Percentiles rank a stretch among this genome's conserved stretches.
These are phyloP conservation scores for Dalbergia cultrata DNA, from an alignment of 306 rosid genomes.

Conservation along the genomic window DNA sequence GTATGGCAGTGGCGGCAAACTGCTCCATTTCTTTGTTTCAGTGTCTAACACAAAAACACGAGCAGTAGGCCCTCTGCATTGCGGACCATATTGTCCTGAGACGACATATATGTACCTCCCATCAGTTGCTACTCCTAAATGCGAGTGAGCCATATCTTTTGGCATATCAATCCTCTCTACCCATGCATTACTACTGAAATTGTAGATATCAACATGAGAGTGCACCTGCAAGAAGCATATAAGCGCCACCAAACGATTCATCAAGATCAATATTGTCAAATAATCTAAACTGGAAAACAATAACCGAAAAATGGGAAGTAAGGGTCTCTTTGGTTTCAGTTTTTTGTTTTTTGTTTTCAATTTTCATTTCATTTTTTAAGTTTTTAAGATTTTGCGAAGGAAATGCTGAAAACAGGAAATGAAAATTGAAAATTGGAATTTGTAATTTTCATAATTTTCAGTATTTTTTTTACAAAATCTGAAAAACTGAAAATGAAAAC, in stretches of 20 bases:
- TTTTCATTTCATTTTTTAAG: too few species aligned
- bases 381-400: too few species aligned
- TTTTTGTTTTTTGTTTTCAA: too few species aligned
- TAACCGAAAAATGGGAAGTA: not conserved
- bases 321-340: too few species aligned
- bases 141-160: conserved; percentile 89
- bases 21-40: conserved; percentile 70
- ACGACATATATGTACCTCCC: conserved; percentile 84
- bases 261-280: not conserved
- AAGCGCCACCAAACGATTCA: not conserved
- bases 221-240: conserved; percentile 69
- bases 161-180: conserved; percentile 70
- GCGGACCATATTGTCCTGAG: conserved; percentile 89
- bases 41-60: conserved; percentile 75
- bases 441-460: too few species aligned
- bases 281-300: conserved; percentile 1
- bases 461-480: too few species aligned
- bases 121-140: conserved; percentile 88
- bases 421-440: too few species aligned
- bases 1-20: conserved; percentile 75
- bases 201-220: conserved; percentile 80
- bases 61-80: conserved; percentile 80
- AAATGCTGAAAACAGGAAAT: too few species aligned
- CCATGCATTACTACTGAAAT: conserved; percentile 73
- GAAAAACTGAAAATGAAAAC: too few species aligned